A percentile compares a stretch with the other conserved stretches of the same genome.
Evolutionary conservation across 2,329 filamentous ascomycete genomes (phyloP).

Genomic region (Venturia oleaginea): DNA sequence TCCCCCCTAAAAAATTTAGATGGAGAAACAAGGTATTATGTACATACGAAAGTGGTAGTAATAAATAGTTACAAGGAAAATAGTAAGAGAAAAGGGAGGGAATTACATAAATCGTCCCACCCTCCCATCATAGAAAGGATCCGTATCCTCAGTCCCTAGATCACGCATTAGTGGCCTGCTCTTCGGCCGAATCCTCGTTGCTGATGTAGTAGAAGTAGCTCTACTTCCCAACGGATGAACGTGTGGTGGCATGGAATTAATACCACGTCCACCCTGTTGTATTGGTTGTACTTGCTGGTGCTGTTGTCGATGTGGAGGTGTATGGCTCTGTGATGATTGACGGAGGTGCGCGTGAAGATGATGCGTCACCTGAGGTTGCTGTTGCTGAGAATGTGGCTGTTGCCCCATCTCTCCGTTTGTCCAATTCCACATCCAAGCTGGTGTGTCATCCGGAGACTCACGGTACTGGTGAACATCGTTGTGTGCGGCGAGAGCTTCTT

Average conservation of each 20-base stretch:
- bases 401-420: neutral
- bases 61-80: neutral
- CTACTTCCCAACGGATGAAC: neutral
- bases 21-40: neutral
- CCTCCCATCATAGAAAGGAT: neutral
- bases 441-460: neutral
- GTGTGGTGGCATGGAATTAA: neutral
- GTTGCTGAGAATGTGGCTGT: neutral
- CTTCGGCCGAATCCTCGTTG: neutral
- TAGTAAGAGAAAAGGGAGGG: neutral
- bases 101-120: neutral
- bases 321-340: neutral
- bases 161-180: neutral
- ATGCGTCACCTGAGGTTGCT: neutral
- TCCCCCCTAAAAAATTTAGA: neutral
- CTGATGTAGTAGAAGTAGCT: neutral
- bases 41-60: neutral
- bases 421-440: constrained; percentile 5
- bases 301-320: neutral
- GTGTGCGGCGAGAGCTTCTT: neutral
- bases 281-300: neutral
- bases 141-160: neutral
- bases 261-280: neutral
- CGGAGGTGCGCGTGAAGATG: neutral
- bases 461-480: neutral